A percentile compares a stretch with the other conserved stretches of the same genome.
Evolutionary conservation across 2,329 filamentous ascomycete genomes (phyloP).

Genomic region (Aspergillus felis): DNA sequence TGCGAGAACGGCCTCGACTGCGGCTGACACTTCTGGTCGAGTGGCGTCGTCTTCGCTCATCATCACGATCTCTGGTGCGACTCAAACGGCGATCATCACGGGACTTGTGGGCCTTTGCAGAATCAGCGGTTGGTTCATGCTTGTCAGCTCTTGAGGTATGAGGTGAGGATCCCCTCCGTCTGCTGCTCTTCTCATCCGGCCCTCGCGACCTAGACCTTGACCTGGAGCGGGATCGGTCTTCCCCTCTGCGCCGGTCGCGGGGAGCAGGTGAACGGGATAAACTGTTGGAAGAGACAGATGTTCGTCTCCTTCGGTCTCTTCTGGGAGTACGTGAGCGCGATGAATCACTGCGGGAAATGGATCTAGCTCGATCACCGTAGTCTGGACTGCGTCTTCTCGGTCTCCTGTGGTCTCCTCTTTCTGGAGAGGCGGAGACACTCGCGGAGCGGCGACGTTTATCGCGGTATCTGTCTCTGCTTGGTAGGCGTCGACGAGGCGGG

Average conservation of each 20-base stretch:
- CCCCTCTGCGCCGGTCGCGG: slow-evolving; percentile 28
- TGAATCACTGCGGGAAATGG: slow-evolving; percentile 45
- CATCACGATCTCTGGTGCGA: slow-evolving; percentile 32
- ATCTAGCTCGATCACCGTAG: slow-evolving; percentile 47
- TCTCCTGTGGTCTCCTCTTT: slow-evolving; percentile 32
- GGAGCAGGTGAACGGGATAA: slow-evolving; percentile 33
- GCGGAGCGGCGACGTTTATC: slow-evolving; percentile 31
- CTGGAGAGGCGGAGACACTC: slow-evolving; percentile 40
- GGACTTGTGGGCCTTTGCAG: slow-evolving; percentile 43
- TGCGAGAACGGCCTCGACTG: slow-evolving; percentile 17
- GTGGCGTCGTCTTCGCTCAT: slow-evolving; percentile 26
- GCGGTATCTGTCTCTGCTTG: slow-evolving; percentile 20
- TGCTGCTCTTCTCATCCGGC: slow-evolving; percentile 25
- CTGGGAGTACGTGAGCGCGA: slow-evolving; percentile 56
- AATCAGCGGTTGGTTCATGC: slow-evolving; percentile 47
- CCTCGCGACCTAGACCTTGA: slow-evolving; percentile 33
- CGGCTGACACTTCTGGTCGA: slow-evolving; percentile 28
- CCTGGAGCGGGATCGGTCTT: slow-evolving; percentile 32
- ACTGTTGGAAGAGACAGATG: slow-evolving; percentile 39
- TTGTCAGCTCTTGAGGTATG: slow-evolving; percentile 39
- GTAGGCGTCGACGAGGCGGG: slow-evolving; percentile 24
- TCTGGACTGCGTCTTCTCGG: slow-evolving; percentile 35
- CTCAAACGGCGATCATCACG: slow-evolving; percentile 42
- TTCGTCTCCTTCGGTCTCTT: slow-evolving; percentile 41
- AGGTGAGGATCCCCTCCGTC: slow-evolving; percentile 44